phyloP scores from a whole-genome alignment of 2,329 filamentous ascomycete species.

The Claviceps maximensis region DNA sequence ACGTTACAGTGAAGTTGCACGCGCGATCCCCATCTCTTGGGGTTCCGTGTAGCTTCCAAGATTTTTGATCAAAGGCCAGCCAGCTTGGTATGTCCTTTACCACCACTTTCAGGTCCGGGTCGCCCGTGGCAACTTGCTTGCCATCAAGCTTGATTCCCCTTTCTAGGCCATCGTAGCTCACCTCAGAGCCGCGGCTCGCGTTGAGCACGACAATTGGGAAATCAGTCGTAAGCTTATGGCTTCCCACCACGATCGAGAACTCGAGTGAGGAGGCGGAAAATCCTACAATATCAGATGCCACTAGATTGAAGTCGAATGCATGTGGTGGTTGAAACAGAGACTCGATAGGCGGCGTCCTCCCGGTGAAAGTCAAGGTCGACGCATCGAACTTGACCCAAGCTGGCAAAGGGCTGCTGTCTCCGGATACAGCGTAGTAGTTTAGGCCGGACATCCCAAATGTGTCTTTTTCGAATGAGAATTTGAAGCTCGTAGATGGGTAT shows the following conservation, averaged over 20 bases:
- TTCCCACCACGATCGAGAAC: conserved; percentile 62
- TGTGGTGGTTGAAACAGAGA: conserved; percentile 56
- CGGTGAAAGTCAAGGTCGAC: conserved; percentile 50
- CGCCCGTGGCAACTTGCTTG: conserved; percentile 29
- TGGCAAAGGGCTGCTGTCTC: conserved; percentile 68
- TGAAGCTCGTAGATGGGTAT: conserved; percentile 39
- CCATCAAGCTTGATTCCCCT: conserved; percentile 45
- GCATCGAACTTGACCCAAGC: conserved; percentile 72
- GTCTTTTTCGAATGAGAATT: conserved; percentile 37
- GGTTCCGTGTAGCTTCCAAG: conserved; percentile 50
- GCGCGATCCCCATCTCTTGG: conserved; percentile 45
- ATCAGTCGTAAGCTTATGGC: conserved; percentile 53
- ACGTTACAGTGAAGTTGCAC: conserved; percentile 49
- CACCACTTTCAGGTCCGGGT: conserved; percentile 40
- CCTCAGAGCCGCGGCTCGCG: conserved; percentile 35
- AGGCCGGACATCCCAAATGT: conserved; percentile 51
- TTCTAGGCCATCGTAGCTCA: conserved; percentile 40
- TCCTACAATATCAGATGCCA: conserved; percentile 68
- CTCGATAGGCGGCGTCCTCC: conserved; percentile 52
- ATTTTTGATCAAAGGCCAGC: conserved; percentile 51
- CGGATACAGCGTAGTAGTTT: conserved; percentile 65
- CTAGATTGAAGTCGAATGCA: conserved; percentile 55
- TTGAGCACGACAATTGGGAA: conserved; percentile 43
- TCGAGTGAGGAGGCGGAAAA: conserved; percentile 53
- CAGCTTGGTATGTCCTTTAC: conserved; percentile 48